A percentile compares a stretch with the other conserved stretches of the same genome.
Evolutionary conservation across 768 basidiomycete genomes (phyloP).

Genomic region (Crucibulum laeve): DNA sequence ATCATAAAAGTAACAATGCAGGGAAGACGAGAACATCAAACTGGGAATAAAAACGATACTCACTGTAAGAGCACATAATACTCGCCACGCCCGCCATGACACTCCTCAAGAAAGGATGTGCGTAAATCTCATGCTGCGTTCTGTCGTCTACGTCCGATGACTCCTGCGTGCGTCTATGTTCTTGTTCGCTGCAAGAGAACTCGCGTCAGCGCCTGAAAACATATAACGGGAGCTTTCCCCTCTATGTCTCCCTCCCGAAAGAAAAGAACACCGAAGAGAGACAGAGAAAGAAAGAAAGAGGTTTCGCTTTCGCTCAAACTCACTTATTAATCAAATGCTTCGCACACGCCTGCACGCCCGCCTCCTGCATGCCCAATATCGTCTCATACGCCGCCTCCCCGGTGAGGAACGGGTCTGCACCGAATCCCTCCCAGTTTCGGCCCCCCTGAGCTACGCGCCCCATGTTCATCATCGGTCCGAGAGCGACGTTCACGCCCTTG

Average conservation of each 20-base stretch:
- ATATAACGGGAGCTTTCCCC: too few relatives aligned
- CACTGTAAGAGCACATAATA: slow-evolving; percentile 77
- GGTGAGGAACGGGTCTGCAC: slow-evolving; percentile 83
- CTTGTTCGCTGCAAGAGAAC: slow-evolving; percentile 52
- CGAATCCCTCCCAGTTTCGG: slow-evolving; percentile 95
- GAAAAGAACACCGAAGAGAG: background rate
- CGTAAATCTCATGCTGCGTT: slow-evolving; percentile 73
- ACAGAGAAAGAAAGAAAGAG: background rate
- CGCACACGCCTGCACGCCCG: slow-evolving; percentile 82
- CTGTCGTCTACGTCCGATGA: slow-evolving; percentile 76
- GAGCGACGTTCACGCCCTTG: slow-evolving; percentile 80
- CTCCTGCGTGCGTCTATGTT: slow-evolving; percentile 48
- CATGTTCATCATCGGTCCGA: slow-evolving; percentile 87
- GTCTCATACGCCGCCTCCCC: slow-evolving; percentile 81
- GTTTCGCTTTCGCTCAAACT: slow-evolving; percentile 18
- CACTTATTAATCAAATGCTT: slow-evolving; percentile 82
- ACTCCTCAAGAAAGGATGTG: slow-evolving; percentile 64
- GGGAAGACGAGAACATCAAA: too few relatives aligned
- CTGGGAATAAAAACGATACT: slow-evolving; percentile 20
- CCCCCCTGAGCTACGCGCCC: slow-evolving; percentile 76
- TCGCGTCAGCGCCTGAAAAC: background rate
- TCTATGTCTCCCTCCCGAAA: background rate
- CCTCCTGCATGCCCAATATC: slow-evolving; percentile 72
- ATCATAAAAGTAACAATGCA: too few relatives aligned
- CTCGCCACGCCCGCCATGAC: slow-evolving; percentile 72